Base-by-base conservation (phyloP, 2,329 filamentous ascomycete species). In the Penicillium psychrosexuale region DNA sequence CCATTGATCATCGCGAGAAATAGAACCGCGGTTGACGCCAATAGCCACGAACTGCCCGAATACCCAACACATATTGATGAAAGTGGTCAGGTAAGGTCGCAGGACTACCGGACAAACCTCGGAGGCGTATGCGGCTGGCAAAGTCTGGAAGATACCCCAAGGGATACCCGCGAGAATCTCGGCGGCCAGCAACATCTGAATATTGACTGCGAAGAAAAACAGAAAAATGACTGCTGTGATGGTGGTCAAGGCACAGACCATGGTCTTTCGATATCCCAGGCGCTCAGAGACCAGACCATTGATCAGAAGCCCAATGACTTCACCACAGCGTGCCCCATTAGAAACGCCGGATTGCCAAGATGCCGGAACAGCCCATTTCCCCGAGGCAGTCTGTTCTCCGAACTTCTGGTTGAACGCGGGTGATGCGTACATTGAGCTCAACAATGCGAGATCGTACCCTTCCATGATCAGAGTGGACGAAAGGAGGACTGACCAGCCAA, bases 121-220 rank as follows among this genome's bases (percentile, higher is more conserved):
- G 1, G 71, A 72, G 12, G 74, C 74, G 51, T 76, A 77, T n/a
- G 69, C 70, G 28, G 73, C 68, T 49, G 72, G 72, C 13, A 75
- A 53, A 0, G 76, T 78, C 55, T 78, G 74, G 61, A 78, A 79
- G 5, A 78, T 72, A 38, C 66, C 77, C 75, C 76, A 79, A 2
- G 77, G 72, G 22, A 80, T 74, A 50, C 77, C 76, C 45, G 74
- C 77, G 5, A 80, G 69, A 33, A 80, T 75, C 57, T 80, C 75
- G 12, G 74, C 78, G 5, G 75, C 72, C 19, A 78, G 69, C 2
- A 80, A 60, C 47, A 73, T 67, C 24, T 74, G 63, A 2, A 80
- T 68, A 45, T 73, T 72, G 46, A 73, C 66, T 0, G 78, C 77
- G 6, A 76, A 78, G 67, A 80, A 79, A 61, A 77, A 74, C 40